Conservation (phyloP, 208 protist species). For the Wallacemonas sp. region DNA sequence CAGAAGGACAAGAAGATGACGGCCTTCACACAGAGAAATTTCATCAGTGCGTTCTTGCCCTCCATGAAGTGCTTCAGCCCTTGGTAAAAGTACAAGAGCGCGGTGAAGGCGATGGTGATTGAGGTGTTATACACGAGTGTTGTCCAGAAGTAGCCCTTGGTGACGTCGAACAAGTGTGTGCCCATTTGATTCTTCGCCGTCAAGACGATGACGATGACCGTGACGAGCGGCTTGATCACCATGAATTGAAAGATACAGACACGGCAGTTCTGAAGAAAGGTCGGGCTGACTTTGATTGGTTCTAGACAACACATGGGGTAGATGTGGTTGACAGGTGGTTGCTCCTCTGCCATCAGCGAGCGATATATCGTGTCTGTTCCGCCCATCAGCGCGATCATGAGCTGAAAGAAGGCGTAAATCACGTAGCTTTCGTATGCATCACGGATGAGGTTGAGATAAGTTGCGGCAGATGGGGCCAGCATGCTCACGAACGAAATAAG, state of each 20-base stretch:
- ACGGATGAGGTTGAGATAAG: constrained; percentile 91
- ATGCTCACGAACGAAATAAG: constrained; percentile 86
- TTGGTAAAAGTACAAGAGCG: constrained; percentile 91
- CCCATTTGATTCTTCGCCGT: constrained; percentile 71
- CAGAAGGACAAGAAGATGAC: constrained; percentile 94
- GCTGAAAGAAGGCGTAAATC: constrained; percentile 94
- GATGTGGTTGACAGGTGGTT: constrained; percentile 69
- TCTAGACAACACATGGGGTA: constrained; percentile 86
- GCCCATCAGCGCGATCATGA: constrained; percentile 93
- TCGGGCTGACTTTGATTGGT: constrained; percentile 78
- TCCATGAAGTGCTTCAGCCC: constrained; percentile 88
- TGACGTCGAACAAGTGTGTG: constrained; percentile 64
- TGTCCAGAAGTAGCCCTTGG: constrained; percentile 89
- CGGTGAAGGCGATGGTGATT: constrained; percentile 91
- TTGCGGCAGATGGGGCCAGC: constrained; percentile 56
- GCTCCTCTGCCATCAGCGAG: constrained; percentile 82
- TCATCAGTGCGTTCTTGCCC: constrained; percentile 85
- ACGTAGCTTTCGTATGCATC: constrained; percentile 94
- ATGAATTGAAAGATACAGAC: constrained; percentile 92
- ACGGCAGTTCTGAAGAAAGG: constrained; percentile 87
- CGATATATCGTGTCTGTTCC: constrained; percentile 86
- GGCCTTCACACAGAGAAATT: constrained; percentile 92
- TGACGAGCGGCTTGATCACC: constrained; percentile 87
- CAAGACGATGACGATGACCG: constrained; percentile 82
- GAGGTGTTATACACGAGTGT: constrained; percentile 92